Evolutionary conservation across 2,329 filamentous ascomycete genomes (phyloP).

Genomic region (Paecilomyces sp.): DNA sequence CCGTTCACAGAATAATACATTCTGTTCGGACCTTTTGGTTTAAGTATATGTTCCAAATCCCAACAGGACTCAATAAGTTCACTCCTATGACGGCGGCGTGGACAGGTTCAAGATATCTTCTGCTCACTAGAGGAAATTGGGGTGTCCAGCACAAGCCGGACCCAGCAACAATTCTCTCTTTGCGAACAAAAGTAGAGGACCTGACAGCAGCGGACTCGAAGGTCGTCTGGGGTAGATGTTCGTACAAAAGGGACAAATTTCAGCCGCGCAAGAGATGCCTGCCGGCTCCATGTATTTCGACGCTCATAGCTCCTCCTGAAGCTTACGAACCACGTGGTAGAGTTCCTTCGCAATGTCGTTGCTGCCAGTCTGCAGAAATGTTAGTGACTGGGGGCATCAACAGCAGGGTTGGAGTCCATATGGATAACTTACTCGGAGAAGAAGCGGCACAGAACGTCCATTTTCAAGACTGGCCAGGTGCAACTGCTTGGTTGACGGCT

Average conservation of each 20-base stretch:
- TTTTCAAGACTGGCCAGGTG: conserved; percentile 55
- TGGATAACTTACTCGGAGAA: conserved; percentile 48
- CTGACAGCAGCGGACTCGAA: not conserved
- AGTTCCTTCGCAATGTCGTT: conserved; percentile 41
- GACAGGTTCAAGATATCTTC: not conserved
- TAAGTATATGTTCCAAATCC: not conserved
- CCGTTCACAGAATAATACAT: not conserved
- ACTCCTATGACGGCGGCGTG: not conserved
- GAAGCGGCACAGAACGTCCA: conserved; percentile 44
- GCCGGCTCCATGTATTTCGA: not conserved
- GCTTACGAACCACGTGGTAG: conserved; percentile 35
- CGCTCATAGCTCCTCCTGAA: conserved; percentile 32
- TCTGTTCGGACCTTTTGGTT: not conserved
- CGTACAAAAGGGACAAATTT: not conserved
- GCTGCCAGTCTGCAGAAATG: conserved; percentile 28
- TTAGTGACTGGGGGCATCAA: conserved; percentile 1
- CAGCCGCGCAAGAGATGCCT: not conserved
- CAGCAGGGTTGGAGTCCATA: not conserved
- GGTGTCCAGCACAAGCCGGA: not conserved
- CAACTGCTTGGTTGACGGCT: conserved; percentile 64
- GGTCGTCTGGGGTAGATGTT: not conserved
- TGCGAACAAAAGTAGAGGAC: not conserved
- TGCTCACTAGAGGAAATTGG: not conserved
- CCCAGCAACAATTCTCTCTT: not conserved
- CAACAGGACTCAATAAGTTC: not conserved